These are phyloP conservation scores for Trichopus zeylanicus DNA, from an alignment of 116 monocot genomes.

Conservation along the genomic window DNA sequence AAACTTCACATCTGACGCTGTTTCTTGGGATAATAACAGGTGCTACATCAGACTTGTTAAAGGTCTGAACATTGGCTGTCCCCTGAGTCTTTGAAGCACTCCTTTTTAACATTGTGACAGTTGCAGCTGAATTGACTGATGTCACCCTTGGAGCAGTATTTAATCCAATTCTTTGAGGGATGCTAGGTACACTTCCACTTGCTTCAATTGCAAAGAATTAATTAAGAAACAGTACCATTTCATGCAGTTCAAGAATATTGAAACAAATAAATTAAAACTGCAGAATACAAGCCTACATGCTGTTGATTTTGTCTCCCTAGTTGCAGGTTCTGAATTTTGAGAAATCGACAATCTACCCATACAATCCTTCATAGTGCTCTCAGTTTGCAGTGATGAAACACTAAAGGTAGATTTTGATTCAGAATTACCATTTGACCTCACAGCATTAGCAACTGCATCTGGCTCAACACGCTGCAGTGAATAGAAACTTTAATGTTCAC, in stretches of 20 bases:
- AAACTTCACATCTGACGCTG: no score
- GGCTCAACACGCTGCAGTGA: constrained; percentile 70
- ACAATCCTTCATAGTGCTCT: constrained; percentile 40
- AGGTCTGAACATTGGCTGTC: constrained; percentile 27
- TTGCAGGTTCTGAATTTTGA: constrained; percentile 10
- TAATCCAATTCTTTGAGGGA: constrained; percentile 53
- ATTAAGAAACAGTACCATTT: not conserved
- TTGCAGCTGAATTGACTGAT: constrained; percentile 29
- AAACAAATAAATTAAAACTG: not conserved
- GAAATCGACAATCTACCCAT: constrained; percentile 48
- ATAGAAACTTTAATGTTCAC: not conserved
- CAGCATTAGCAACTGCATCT: constrained; percentile 41
- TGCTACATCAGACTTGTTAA: constrained; percentile 53
- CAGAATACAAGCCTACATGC: constrained; percentile 16
- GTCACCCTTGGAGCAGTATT: constrained; percentile 31
- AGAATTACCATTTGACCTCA: constrained; percentile 44
- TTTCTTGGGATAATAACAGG: constrained; percentile 28
- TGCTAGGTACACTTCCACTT: constrained; percentile 41
- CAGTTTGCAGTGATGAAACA: constrained; percentile 35
- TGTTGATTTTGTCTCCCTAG: constrained; percentile 8
- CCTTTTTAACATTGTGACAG: constrained; percentile 34
- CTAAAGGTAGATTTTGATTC: constrained; percentile 47
- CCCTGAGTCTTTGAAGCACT: constrained; percentile 44
- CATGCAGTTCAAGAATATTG: not conserved
- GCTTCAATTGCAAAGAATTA: constrained; percentile 33